Percentiles rank a stretch among this genome's conserved stretches.
phyloP scores from a whole-genome alignment of 2,329 filamentous ascomycete species.

The Leptographium wingfieldii region DNA sequence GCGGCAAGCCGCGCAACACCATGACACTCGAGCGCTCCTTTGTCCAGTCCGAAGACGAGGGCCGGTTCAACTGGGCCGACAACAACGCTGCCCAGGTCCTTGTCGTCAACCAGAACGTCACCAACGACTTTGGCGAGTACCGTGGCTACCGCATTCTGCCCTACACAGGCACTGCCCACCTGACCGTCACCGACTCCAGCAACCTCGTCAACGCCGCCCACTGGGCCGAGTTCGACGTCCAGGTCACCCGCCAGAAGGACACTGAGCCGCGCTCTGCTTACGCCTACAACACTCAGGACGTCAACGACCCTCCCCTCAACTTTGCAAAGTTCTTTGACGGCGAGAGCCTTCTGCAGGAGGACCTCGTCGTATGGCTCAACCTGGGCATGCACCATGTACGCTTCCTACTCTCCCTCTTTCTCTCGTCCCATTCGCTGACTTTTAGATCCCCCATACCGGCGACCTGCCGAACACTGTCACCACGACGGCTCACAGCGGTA shows the following conservation, averaged over 20 bases:
- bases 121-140: conserved; percentile 37
- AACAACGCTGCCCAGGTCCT: conserved; percentile 34
- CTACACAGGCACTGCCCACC: conserved; percentile 23
- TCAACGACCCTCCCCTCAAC: conserved; percentile 34
- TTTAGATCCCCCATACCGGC: conserved; percentile 28
- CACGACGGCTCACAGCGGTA: conserved; percentile 30
- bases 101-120: conserved; percentile 36
- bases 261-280: conserved; percentile 34
- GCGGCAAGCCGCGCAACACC: conserved; percentile 31
- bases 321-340: conserved; percentile 36
- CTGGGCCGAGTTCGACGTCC: conserved; percentile 39
- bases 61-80: conserved; percentile 32
- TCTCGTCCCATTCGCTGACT: background rate
- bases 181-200: conserved; percentile 36
- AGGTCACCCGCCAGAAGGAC: conserved; percentile 37
- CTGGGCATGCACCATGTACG: conserved; percentile 40
- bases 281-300: conserved; percentile 31
- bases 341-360: conserved; percentile 28
- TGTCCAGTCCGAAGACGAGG: conserved; percentile 28
- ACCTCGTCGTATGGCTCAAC: conserved; percentile 38
- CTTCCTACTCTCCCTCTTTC: background rate
- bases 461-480: conserved; percentile 42
- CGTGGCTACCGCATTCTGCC: conserved; percentile 38
- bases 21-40: conserved; percentile 34
- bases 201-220: conserved; percentile 30